These are phyloP conservation scores for Aphanoascus verrucosus DNA, from an alignment of 2,329 filamentous ascomycete species.

Conservation along the genomic window DNA sequence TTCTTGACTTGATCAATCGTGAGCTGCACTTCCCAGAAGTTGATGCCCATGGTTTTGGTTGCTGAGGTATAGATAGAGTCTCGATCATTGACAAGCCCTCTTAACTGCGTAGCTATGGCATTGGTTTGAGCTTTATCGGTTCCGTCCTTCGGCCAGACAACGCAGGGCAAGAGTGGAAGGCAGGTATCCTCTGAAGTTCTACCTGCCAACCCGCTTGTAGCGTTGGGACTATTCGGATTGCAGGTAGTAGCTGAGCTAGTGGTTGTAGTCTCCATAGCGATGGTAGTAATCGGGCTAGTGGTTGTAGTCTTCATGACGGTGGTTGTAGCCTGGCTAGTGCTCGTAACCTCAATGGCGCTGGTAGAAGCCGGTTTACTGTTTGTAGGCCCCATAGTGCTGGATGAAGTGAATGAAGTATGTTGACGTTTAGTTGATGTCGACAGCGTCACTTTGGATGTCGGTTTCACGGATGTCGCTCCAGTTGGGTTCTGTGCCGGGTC, in stretches of 20 bases:
- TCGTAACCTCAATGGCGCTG: no score
- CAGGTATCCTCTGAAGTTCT: neutral
- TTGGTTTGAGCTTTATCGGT: neutral
- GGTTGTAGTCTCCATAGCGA: neutral
- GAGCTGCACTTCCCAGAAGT: neutral
- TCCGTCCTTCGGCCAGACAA: neutral
- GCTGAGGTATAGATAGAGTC: neutral
- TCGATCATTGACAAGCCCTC: neutral
- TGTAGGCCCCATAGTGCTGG: no score
- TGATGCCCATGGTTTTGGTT: neutral
- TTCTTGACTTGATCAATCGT: neutral
- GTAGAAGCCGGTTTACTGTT: no score
- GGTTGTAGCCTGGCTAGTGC: no score
- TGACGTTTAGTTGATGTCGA: neutral
- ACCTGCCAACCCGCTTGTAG: neutral
- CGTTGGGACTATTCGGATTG: neutral
- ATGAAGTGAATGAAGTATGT: neutral
- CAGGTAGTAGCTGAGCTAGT: neutral
- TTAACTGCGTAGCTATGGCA: neutral
- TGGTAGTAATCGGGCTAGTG: no score
- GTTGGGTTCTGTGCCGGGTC: neutral
- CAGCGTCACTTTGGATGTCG: neutral
- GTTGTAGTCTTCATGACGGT: no score
- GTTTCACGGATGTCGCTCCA: neutral
- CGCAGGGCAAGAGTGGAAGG: neutral